Conservation (phyloP, 345 rosid genomes). For the Gossypioides kirkii region DNA sequence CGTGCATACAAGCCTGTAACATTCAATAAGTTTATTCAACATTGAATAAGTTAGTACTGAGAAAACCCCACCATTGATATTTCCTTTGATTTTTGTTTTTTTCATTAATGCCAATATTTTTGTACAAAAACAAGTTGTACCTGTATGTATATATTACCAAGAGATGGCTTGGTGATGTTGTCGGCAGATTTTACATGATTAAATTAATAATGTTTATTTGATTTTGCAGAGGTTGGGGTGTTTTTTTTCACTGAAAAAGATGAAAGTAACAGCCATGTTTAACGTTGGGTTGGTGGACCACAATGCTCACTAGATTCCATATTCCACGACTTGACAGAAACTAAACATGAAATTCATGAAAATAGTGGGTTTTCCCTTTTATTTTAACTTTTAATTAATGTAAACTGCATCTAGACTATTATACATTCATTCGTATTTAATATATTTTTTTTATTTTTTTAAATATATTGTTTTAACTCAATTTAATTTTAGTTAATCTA, state of each 20-base stretch:
- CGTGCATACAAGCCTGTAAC: neutral
- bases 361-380: neutral
- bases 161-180: too few relatives aligned
- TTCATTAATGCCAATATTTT: neutral
- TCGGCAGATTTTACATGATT: neutral
- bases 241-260: neutral
- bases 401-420: too few relatives aligned
- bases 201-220: neutral
- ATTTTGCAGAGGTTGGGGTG: neutral
- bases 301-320: slow-evolving; percentile 11
- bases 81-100: neutral
- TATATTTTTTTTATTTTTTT: too few relatives aligned
- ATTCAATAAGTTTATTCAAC: neutral
- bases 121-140: neutral
- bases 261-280: neutral
- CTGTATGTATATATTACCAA: too few relatives aligned
- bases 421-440: too few relatives aligned
- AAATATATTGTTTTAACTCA: too few relatives aligned
- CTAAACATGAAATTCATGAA: neutral
- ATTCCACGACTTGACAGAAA: slow-evolving; percentile 1
- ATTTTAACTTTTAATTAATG: too few relatives aligned
- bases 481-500: too few relatives aligned
- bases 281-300: neutral
- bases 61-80: neutral
- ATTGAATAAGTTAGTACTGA: neutral